Evolutionary conservation across 1,284 basidiomycete genomes (phyloP).

Genomic region (Cryptococcus sp.): DNA sequence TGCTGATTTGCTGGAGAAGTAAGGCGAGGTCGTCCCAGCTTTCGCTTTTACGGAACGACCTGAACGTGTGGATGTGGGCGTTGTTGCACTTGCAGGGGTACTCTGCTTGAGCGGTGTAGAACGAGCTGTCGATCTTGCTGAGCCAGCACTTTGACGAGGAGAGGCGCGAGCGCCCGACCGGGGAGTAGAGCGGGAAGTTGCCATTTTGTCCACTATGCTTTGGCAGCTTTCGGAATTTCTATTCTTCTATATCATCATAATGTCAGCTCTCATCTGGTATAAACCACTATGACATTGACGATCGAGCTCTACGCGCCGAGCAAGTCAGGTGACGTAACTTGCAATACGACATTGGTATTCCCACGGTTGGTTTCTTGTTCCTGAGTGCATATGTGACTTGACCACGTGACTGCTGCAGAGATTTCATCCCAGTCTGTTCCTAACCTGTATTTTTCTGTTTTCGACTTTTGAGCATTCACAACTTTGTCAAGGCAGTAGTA

Average conservation of each 20-base stretch:
- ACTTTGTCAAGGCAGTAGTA: neutral
- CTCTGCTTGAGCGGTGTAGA: conserved; percentile 10
- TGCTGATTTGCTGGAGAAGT: conserved; percentile 9
- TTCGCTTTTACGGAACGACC: conserved; percentile 13
- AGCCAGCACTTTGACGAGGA: conserved; percentile 6
- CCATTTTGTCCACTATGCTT: neutral
- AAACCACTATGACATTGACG: too few relatives aligned
- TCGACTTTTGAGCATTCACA: neutral
- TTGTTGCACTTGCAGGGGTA: conserved; percentile 2
- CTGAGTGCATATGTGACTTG: too few relatives aligned
- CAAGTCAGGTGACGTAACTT: too few relatives aligned
- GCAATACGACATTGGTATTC: too few relatives aligned
- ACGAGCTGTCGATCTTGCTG: conserved; percentile 10
- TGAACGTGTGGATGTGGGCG: conserved; percentile 10
- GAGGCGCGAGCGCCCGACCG: conserved; percentile 4
- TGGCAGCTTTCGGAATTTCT: too few relatives aligned
- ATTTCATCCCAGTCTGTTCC: too few relatives aligned
- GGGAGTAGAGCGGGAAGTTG: neutral
- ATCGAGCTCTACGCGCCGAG: too few relatives aligned
- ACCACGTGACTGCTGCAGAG: too few relatives aligned
- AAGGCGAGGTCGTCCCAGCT: conserved; percentile 15
- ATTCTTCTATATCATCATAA: too few relatives aligned
- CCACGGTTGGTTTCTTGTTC: too few relatives aligned
- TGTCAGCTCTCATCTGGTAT: too few relatives aligned
- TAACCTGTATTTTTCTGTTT: too few relatives aligned